phyloP scores from a whole-genome alignment of 2,329 filamentous ascomycete species.

The Huntiella abstrusa region DNA sequence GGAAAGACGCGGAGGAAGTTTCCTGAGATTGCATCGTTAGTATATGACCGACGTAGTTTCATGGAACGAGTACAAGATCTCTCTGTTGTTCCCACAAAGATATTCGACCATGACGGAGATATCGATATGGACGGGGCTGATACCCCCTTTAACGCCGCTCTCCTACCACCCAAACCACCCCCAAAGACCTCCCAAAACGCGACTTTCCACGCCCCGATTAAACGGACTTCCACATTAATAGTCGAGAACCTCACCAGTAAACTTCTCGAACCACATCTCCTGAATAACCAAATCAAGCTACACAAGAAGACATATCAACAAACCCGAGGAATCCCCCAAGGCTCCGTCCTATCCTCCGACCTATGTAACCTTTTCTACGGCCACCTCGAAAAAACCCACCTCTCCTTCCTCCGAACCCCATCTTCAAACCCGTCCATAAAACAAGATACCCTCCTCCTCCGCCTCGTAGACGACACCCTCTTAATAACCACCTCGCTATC shows the following conservation, averaged over 20 bases:
- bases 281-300: conserved; percentile 68
- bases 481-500: conserved; percentile 46
- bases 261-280: conserved; percentile 65
- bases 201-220: conserved; percentile 55
- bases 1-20: conserved; percentile 29
- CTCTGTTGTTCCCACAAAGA: neutral
- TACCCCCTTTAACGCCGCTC: neutral
- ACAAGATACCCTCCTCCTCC: conserved; percentile 1
- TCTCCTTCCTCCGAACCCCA: conserved; percentile 39
- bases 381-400: conserved; percentile 52
- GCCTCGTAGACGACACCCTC: conserved; percentile 57
- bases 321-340: conserved; percentile 78
- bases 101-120: neutral
- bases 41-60: conserved; percentile 25
- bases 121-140: neutral
- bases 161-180: no score
- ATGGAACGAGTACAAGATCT: conserved; percentile 24
- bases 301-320: conserved; percentile 81
- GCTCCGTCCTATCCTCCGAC: conserved; percentile 68
- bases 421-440: neutral
- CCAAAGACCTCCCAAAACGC: conserved; percentile 27
- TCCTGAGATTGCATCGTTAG: conserved; percentile 30
- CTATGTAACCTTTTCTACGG: conserved; percentile 96
- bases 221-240: conserved; percentile 33
- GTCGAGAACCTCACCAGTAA: conserved; percentile 38